Evolutionary conservation across 176 grass and related monocot genomes (phyloP), one percentile per base, ranked within the genome.

Genomic region (Dactylis glomerata): DNA sequence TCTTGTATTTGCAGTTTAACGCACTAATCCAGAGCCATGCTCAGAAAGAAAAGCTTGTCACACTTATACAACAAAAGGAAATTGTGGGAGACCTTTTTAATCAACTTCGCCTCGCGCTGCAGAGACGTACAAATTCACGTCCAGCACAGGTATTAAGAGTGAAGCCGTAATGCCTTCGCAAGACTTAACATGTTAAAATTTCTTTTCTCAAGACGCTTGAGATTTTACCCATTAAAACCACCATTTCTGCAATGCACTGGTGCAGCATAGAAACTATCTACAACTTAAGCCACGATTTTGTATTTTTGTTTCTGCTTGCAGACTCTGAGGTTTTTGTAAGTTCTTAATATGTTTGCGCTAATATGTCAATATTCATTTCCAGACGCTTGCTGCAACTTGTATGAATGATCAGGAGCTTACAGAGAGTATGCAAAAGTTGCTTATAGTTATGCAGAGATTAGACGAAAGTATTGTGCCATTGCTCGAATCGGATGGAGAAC

Each of bases 381-480:
- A 98, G 95, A 93, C 90, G 10, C 84, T 91, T 80, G 82, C 89
- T 85, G 92, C 95, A 62, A 95, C 89, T 85, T 93, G 90, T 80
- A 95, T 98, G 95, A 89, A 95, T 80, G 95, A 95, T 36, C 87
- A 86, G 71, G 92, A 98, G 69, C 85, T 98, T 82, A 85, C 89
- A 38, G 92, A 98, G 78, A 95, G 83, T 75, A 98, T 98, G 95
- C 91, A 98, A 82, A 98, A 95, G 85, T 56, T 95, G 51, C 82
- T 98, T 36, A 93, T 98, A 73, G 88, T 98, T 76, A 98, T 98
- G 95, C 92, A 90, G 89, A 98, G 92, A 88, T 87, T 98, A 78
- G 95, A 98, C 54, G 77, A 95, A 82, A 92, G 95, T 77, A 98
- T 98, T 73, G 95, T 77, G 40, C 92, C 92, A 76, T 84, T 98